Percentiles rank a stretch among this genome's conserved stretches.
Conservation (phyloP, 2,329 filamentous ascomycete genomes). For the Fusarium tupiense region DNA sequence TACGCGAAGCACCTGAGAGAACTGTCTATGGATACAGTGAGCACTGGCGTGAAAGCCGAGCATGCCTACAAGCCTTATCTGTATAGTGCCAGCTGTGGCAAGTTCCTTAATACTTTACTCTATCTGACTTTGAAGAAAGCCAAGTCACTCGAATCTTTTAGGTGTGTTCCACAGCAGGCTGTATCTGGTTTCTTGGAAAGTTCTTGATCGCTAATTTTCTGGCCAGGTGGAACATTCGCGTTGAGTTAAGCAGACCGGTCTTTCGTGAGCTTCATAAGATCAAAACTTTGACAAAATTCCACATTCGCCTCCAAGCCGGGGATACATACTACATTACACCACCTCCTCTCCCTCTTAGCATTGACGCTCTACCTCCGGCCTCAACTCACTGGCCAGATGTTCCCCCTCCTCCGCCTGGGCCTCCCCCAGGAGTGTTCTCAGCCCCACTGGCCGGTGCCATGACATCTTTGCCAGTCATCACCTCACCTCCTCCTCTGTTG, state of each 20-base stretch:
- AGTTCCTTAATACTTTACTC: slow-evolving; percentile 71
- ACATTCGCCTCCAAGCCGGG: slow-evolving; percentile 68
- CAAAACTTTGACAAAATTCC: slow-evolving; percentile 60
- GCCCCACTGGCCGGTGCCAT: slow-evolving; percentile 23
- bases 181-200: neutral
- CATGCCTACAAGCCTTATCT: slow-evolving; percentile 63
- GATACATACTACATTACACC: slow-evolving; percentile 63
- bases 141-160: slow-evolving; percentile 64
- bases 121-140: slow-evolving; percentile 66
- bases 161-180: slow-evolving; percentile 50
- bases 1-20: slow-evolving; percentile 68
- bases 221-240: slow-evolving; percentile 69
- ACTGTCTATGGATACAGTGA: slow-evolving; percentile 65
- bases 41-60: slow-evolving; percentile 63
- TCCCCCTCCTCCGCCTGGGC: slow-evolving; percentile 34
- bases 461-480: slow-evolving; percentile 26
- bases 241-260: slow-evolving; percentile 68
- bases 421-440: slow-evolving; percentile 33
- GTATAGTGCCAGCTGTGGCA: slow-evolving; percentile 66
- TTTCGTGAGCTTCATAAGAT: slow-evolving; percentile 67
- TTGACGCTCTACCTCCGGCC: slow-evolving; percentile 45
- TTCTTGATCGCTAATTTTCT: slow-evolving; percentile 3
- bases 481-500: slow-evolving; percentile 45
- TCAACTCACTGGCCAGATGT: slow-evolving; percentile 43
- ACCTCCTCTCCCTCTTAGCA: slow-evolving; percentile 55